Evolutionary conservation across 2,329 filamentous ascomycete species (phyloP), one percentile per base, ranked within the genome.

Genomic region (Amylocarpus encephaloides): DNA sequence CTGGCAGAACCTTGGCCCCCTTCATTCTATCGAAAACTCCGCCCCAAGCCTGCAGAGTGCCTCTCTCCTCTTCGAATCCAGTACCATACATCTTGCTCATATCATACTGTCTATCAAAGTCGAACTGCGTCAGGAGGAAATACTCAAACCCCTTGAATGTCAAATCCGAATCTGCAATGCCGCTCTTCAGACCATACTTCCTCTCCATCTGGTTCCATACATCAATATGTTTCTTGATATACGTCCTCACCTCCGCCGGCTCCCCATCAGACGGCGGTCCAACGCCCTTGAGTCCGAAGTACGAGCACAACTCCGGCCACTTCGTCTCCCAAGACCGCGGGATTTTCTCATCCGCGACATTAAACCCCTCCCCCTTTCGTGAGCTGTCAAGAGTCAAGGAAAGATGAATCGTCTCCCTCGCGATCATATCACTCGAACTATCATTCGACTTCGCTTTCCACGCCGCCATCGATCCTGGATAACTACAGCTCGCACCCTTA

Each of bases 61-160:
- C 59, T 15, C 68, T 64, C 60, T 73, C 70, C 58, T 73, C 71
- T 1, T 46, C 57, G 56, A 73, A 70, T n/a, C 70, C 68, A 6
- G 64, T 66, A 18, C 59, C 64, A 57, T 73, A 70, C 59, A 68
- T 66, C 61, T 70, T 69, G 10, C 53, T 67, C 68, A 73, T 71
- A 55, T 74, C 70, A 53, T 69, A 70, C 38, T 73, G 68, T 13
- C 71, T 62, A 54, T 73, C 71, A 49, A 70, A 71, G 53, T 73
- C 69, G 51, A 73, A 72, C 46, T 66, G 62, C 9, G 67, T 67
- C 52, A 74, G 62, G 46, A 74, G 61, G 43, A 71, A 70, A 45
- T 70, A 66, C 58, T 73, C 70, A 42, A 71, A 71, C 0, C 67
- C 67, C 13, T 64, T 62, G 22, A 68, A 60, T 10, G 63, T 66